Evolutionary conservation across 1,284 basidiomycete genomes (phyloP).

Genomic region (Irpex lacteus): DNA sequence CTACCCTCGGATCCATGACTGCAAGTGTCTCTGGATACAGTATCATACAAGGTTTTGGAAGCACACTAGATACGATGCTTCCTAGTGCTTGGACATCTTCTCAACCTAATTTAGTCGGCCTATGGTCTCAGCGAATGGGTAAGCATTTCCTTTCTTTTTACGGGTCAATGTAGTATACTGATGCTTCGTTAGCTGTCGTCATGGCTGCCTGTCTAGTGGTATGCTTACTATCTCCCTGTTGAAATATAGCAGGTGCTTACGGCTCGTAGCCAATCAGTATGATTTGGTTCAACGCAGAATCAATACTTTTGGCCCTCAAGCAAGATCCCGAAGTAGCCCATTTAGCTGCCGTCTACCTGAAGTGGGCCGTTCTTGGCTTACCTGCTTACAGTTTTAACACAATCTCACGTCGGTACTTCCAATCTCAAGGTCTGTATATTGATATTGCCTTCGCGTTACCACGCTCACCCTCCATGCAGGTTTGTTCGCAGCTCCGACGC

Average conservation of each 20-base stretch:
- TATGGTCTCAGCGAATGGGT: slow-evolving; percentile 91
- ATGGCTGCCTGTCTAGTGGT: slow-evolving; percentile 60
- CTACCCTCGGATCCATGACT: slow-evolving; percentile 87
- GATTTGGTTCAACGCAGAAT: slow-evolving; percentile 83
- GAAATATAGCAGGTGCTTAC: neutral
- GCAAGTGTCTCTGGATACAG: slow-evolving; percentile 70
- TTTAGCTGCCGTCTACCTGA: slow-evolving; percentile 76
- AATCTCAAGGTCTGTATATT: slow-evolving; percentile 65
- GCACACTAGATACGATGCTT: slow-evolving; percentile 86
- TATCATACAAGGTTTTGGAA: slow-evolving; percentile 81
- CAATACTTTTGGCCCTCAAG: slow-evolving; percentile 71
- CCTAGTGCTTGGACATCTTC: slow-evolving; percentile 90
- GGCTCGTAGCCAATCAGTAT: slow-evolving; percentile 55
- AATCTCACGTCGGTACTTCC: slow-evolving; percentile 80
- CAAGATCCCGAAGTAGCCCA: slow-evolving; percentile 88
- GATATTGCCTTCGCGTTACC: neutral
- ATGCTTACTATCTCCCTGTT: slow-evolving; percentile 26
- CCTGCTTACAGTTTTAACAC: slow-evolving; percentile 86
- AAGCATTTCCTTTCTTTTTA: slow-evolving; percentile 2
- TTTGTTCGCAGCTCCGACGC: slow-evolving; percentile 84
- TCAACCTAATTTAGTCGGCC: slow-evolving; percentile 80
- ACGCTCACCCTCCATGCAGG: slow-evolving; percentile 36
- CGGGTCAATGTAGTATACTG: neutral
- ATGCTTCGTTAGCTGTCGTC: slow-evolving; percentile 53
- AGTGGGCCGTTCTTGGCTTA: slow-evolving; percentile 77